phyloP scores from a whole-genome alignment of 1,139 yeast species.

The Saccharomyces pastorianus region DNA sequence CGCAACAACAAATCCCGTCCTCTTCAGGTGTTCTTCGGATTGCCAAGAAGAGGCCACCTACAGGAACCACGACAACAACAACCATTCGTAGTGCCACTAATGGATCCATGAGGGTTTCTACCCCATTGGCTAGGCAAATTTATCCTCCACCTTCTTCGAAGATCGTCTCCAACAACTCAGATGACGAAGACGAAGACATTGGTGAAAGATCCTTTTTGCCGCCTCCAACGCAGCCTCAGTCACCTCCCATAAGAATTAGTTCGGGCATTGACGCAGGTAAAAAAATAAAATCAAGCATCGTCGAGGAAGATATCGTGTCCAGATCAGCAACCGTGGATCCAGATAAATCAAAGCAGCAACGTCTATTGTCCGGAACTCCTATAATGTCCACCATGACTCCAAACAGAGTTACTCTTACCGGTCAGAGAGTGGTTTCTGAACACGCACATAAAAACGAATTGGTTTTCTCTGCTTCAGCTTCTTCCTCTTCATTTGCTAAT shows the following conservation, averaged over 20 bases:
- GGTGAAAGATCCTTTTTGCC: slow-evolving; percentile 31
- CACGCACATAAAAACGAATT: slow-evolving; percentile 6
- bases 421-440: slow-evolving; percentile 29
- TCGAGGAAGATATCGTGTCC: slow-evolving; percentile 29
- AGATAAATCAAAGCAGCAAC: slow-evolving; percentile 31
- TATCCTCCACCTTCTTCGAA: slow-evolving; percentile 27
- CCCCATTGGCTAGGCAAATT: slow-evolving; percentile 35
- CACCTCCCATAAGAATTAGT: slow-evolving; percentile 33
- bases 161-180: slow-evolving; percentile 21
- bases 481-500: slow-evolving; percentile 9
- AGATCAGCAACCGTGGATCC: slow-evolving; percentile 33
- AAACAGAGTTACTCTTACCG: slow-evolving; percentile 28
- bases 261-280: slow-evolving; percentile 29
- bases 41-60: slow-evolving; percentile 22
- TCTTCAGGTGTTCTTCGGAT: slow-evolving; percentile 19
- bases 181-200: slow-evolving; percentile 20
- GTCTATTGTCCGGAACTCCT: slow-evolving; percentile 28
- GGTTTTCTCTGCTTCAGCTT: slow-evolving; percentile 5
- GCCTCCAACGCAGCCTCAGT: slow-evolving; percentile 32
- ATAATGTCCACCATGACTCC: slow-evolving; percentile 27
- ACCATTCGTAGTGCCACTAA: slow-evolving; percentile 12
- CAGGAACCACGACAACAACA: slow-evolving; percentile 11
- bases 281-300: slow-evolving; percentile 16
- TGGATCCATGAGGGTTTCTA: slow-evolving; percentile 28
- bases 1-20: slow-evolving; percentile 8